A percentile compares a stretch with the other conserved stretches of the same genome.
Evolutionary conservation across 2,329 filamentous ascomycete genomes (phyloP).

Genomic region (Phyllachora maydis): DNA sequence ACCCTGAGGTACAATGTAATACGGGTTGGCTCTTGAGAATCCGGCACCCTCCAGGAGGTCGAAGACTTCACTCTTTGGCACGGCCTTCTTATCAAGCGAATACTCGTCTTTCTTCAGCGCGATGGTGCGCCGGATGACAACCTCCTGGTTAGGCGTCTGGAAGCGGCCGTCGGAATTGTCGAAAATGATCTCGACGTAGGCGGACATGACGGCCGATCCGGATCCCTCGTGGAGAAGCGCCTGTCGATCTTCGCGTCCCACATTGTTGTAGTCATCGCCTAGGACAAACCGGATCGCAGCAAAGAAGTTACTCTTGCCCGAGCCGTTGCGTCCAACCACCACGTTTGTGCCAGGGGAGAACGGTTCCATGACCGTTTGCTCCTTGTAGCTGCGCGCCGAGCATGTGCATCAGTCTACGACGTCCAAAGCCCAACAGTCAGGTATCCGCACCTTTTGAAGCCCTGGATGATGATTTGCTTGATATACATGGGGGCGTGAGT

Average conservation of each 20-base stretch:
- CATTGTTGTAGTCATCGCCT: slow-evolving; percentile 90
- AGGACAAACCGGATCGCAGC: slow-evolving; percentile 96
- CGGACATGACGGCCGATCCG: slow-evolving; percentile 93
- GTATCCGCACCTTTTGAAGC: slow-evolving; percentile 72
- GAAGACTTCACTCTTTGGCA: slow-evolving; percentile 84
- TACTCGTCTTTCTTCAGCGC: slow-evolving; percentile 98
- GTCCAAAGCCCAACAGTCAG: background rate
- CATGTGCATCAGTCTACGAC: no score
- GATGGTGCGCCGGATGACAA: slow-evolving; percentile 82
- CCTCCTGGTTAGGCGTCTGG: slow-evolving; percentile 76
- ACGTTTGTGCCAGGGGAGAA: slow-evolving; percentile 97
- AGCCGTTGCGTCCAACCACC: slow-evolving; percentile 96
- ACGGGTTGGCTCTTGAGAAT: slow-evolving; percentile 92
- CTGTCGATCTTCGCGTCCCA: slow-evolving; percentile 89
- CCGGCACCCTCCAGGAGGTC: slow-evolving; percentile 90
- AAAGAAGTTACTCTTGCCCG: slow-evolving; percentile 99
- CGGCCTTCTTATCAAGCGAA: slow-evolving; percentile 89
- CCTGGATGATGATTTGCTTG: slow-evolving; percentile 99
- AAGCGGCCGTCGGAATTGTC: slow-evolving; percentile 95
- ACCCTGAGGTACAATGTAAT: slow-evolving; percentile 97
- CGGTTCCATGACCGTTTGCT: slow-evolving; percentile 95
- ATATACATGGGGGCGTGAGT: slow-evolving; percentile 57
- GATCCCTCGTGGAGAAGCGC: slow-evolving; percentile 95
- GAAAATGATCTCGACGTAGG: slow-evolving; percentile 98
- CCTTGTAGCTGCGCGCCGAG: slow-evolving; percentile 61